These are phyloP conservation scores for Margaritispora aquatica DNA, from an alignment of 495 filamentous ascomycete species.

Conservation along the genomic window DNA sequence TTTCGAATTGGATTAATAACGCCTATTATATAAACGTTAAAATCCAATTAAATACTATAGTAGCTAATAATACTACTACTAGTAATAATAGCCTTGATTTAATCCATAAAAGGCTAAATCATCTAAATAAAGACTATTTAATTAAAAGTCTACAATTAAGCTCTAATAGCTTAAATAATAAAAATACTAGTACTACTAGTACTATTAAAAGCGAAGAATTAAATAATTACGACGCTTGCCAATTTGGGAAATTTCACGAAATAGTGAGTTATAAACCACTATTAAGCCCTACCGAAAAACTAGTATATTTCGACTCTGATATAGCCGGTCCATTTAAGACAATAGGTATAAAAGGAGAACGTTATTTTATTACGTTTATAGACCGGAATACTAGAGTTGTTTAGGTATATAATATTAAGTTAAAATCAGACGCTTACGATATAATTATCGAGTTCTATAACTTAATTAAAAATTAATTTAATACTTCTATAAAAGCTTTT, in stretches of 20 bases:
- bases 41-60: conserved; percentile 1
- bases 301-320: conserved; percentile 2
- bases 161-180: not conserved
- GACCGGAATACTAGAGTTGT: conserved; percentile 1
- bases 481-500: conserved; percentile 3
- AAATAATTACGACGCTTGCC: conserved; percentile 1
- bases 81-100: conserved; percentile 3
- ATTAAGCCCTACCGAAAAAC: not conserved
- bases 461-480: conserved; percentile 5
- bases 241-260: not conserved
- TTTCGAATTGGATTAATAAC: conserved; percentile 4
- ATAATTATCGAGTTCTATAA: not conserved
- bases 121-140: conserved; percentile 11
- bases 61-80: conserved; percentile 2
- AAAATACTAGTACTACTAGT: not conserved
- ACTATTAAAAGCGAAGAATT: not conserved
- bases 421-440: not conserved
- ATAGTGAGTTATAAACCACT: conserved; percentile 8
- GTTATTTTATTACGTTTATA: conserved; percentile 6
- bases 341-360: conserved; percentile 3
- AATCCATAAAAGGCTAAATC: conserved; percentile 9
- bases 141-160: conserved; percentile 2
- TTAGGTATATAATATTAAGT: conserved; percentile 8
- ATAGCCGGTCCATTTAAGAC: conserved; percentile 5
- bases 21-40: conserved; percentile 10